Base-by-base conservation (phyloP, 2,329 filamentous ascomycete genomes). In the Fusarium sp. region DNA sequence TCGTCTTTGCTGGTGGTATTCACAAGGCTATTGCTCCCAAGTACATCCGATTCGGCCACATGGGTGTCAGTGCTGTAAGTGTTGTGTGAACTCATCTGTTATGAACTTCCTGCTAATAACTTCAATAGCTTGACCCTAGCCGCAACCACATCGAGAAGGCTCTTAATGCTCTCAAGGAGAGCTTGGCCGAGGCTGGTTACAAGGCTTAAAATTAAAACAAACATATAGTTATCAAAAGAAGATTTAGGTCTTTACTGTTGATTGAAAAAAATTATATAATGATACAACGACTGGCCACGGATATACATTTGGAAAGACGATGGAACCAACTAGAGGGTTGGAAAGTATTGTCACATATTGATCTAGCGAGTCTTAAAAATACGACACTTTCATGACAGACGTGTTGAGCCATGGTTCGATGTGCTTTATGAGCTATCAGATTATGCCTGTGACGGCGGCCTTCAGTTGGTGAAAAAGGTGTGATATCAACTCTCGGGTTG, bases 41-140 rank as follows among this genome's bases (percentile, higher is more conserved):
- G 83, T 99, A 99, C 79, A 92, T 99, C 71, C 89, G 96, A 26
- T 96, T 99, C 75, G 96, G 96, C 42, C 96, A 98, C 79, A 99
- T 99, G 96, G 96, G 96, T 71, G 93, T 98, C 65, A 96, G 91
- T 76, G 91, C 94, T 71, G 88, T 89, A 81, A 81, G 88, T 84
- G 24, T 14, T n/a, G 19, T 32, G 23, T 40, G 19, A 49, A 50
- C 11, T 10, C 17, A 7, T 17, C 26, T 19, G 20, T 12, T 15
- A 26, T 9, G 39, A 17, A 44, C 52, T 12, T 34, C 10, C 56
- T 70, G 51, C 76, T 76, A 65, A 74, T 32, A 42, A 38, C 23
- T 32, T 10, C 30, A 12, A 30, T 43, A 89, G 81, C 92, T 90
- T 74, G 93, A 97, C 76, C 86, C 92, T 26, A 88, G 87, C 65